Evolutionary conservation across 768 basidiomycete genomes (phyloP).

Genomic region (Trametes elegans): DNA sequence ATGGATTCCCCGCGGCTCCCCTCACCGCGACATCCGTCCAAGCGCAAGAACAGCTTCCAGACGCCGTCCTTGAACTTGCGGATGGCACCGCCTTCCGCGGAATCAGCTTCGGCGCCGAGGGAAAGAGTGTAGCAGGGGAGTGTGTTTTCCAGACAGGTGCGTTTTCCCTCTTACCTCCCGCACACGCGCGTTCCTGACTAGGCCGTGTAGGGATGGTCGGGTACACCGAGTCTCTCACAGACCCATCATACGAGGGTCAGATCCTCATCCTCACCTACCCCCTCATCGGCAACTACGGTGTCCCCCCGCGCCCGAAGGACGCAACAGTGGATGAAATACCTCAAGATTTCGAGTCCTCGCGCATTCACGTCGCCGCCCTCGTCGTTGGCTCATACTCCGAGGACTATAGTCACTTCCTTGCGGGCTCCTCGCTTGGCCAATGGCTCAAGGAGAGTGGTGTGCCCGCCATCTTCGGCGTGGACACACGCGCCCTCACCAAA

Average conservation of each 20-base stretch:
- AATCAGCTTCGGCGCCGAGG: conserved; percentile 89
- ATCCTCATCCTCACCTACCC: conserved; percentile 98
- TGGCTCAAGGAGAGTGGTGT: conserved; percentile 96
- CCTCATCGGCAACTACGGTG: conserved; percentile 95
- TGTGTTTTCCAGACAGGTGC: conserved; percentile 99
- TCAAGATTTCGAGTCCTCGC: conserved; percentile 86
- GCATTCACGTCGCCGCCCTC: conserved; percentile 90
- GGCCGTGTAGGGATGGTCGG: conserved; percentile 90
- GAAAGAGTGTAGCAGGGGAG: conserved; percentile 92
- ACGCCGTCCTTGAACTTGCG: conserved; percentile 82
- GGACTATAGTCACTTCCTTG: conserved; percentile 93
- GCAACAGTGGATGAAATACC: conserved; percentile 54
- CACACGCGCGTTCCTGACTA: background rate
- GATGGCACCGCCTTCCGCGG: conserved; percentile 90
- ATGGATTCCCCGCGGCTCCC: conserved; percentile 35
- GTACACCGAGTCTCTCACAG: conserved; percentile 96
- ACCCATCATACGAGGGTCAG: conserved; percentile 97
- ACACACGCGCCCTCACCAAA: conserved; percentile 96
- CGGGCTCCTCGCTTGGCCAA: conserved; percentile 76
- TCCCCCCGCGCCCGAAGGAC: conserved; percentile 65
- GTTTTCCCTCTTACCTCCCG: conserved; percentile 27
- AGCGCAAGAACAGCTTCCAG: conserved; percentile 30
- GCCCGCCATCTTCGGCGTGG: conserved; percentile 93
- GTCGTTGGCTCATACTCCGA: conserved; percentile 93
- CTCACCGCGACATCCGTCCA: conserved; percentile 33